A percentile compares a stretch with the other conserved stretches of the same genome.
These are phyloP conservation scores for Xylariaceae sp. DNA, from an alignment of 2,329 filamentous ascomycete species.

Conservation along the genomic window DNA sequence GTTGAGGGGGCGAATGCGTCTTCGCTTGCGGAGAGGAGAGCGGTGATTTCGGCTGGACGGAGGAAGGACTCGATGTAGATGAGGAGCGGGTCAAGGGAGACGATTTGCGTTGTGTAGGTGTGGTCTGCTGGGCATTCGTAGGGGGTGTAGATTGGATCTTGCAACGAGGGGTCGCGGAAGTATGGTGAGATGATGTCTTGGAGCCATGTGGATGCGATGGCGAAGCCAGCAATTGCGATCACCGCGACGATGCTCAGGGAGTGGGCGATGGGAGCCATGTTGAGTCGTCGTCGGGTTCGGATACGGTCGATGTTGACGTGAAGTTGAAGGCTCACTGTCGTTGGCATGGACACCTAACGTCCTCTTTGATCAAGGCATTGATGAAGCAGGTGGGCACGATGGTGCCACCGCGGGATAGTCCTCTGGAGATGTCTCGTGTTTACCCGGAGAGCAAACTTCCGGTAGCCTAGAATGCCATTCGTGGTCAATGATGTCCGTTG, in stretches of 20 bases:
- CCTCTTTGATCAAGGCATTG: not conserved
- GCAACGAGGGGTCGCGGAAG: slow-evolving; percentile 13
- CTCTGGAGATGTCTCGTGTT: slow-evolving; percentile 10
- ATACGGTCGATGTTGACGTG: not conserved
- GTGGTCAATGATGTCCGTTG: too few relatives aligned
- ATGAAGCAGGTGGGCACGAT: not conserved
- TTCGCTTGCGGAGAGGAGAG: slow-evolving; percentile 35
- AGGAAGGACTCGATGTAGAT: slow-evolving; percentile 42
- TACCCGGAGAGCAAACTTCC: slow-evolving; percentile 17
- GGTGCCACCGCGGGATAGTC: not conserved
- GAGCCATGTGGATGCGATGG: slow-evolving; percentile 18
- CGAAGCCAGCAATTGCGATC: slow-evolving; percentile 17
- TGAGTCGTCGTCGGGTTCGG: not conserved
- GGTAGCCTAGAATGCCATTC: slow-evolving; percentile 1
- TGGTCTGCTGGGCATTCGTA: slow-evolving; percentile 24
- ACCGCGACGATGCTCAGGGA: slow-evolving; percentile 16
- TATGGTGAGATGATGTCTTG: slow-evolving; percentile 12
- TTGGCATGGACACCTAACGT: not conserved
- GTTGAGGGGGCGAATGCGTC: slow-evolving; percentile 34
- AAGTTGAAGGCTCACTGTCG: not conserved
- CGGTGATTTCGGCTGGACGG: slow-evolving; percentile 31
- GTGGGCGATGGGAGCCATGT: slow-evolving; percentile 11
- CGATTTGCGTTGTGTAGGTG: slow-evolving; percentile 36
- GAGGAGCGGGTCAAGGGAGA: slow-evolving; percentile 39
- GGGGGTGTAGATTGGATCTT: slow-evolving; percentile 4